A percentile compares a stretch with the other conserved stretches of the same genome.
Conservation (phyloP, 1,139 yeast species). For the Diutina ranongensis region DNA sequence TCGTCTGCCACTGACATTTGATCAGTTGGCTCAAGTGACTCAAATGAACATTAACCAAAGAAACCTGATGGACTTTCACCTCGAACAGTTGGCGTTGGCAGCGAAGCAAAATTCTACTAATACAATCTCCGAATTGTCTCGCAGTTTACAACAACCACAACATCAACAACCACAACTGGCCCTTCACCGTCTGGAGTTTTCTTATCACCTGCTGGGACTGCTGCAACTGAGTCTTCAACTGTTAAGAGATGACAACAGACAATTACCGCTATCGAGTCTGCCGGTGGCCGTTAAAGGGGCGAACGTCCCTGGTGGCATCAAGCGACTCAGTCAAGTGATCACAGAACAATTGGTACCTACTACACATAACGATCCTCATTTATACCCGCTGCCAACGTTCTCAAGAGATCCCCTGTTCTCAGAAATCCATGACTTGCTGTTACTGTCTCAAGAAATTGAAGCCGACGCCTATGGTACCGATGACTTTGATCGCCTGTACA, state of each 20-base stretch:
- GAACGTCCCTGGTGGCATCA: constrained; percentile 31
- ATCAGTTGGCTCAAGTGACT: not conserved
- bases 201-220: constrained; percentile 27
- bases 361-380: constrained; percentile 6
- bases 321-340: constrained; percentile 30
- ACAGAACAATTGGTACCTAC: constrained; percentile 25
- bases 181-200: constrained; percentile 19
- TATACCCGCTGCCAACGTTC: constrained; percentile 7
- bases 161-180: constrained; percentile 10
- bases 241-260: constrained; percentile 25
- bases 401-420: constrained; percentile 3
- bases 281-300: constrained; percentile 18
- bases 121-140: constrained; percentile 27
- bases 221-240: constrained; percentile 37
- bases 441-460: constrained; percentile 1
- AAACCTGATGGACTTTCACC: constrained; percentile 13
- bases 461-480: constrained; percentile 17
- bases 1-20: not conserved
- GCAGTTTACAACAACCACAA: constrained; percentile 13
- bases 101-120: constrained; percentile 18
- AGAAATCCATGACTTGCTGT: not conserved
- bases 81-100: constrained; percentile 21
- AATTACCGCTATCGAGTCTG: constrained; percentile 17
- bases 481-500: constrained; percentile 26
- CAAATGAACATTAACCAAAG: not conserved